phyloP scores from a whole-genome alignment of 1,284 basidiomycete species.

The Sporisorium graminicola region DNA sequence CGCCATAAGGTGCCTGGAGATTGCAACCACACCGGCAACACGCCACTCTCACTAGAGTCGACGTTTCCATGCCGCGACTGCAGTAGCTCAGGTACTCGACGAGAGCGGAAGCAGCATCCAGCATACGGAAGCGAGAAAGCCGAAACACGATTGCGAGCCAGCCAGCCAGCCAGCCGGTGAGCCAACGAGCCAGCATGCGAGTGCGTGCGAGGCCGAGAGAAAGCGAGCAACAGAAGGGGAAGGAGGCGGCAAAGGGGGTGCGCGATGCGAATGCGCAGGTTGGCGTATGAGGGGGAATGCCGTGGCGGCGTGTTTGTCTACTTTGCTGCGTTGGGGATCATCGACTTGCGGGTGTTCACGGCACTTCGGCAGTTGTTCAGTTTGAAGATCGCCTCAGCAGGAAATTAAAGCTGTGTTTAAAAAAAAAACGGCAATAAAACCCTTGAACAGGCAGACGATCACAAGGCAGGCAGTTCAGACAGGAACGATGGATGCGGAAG shows the following conservation, averaged over 20 bases:
- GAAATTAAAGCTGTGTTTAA: no score
- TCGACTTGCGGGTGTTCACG: not conserved
- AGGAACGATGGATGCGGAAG: conserved; percentile 10
- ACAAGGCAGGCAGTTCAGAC: no score
- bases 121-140: conserved; percentile 6
- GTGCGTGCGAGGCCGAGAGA: no score
- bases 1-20: conserved; percentile 1
- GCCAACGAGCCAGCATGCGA: no score
- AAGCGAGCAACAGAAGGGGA: no score
- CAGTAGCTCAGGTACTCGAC: conserved; percentile 6
- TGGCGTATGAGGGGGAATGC: not conserved
- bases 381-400: no score
- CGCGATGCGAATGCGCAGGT: not conserved
- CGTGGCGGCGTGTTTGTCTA: no score
- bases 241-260: no score
- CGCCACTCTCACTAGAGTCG: no score
- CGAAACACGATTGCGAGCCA: not conserved
- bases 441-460: not conserved
- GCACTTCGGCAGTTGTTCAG: not conserved
- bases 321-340: not conserved
- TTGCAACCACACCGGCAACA: not conserved
- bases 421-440: not conserved
- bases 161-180: no score
- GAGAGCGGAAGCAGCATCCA: no score
- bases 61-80: no score